phyloP scores from a whole-genome alignment of 2,329 filamentous ascomycete genomes.

The Eutypella sp. region DNA sequence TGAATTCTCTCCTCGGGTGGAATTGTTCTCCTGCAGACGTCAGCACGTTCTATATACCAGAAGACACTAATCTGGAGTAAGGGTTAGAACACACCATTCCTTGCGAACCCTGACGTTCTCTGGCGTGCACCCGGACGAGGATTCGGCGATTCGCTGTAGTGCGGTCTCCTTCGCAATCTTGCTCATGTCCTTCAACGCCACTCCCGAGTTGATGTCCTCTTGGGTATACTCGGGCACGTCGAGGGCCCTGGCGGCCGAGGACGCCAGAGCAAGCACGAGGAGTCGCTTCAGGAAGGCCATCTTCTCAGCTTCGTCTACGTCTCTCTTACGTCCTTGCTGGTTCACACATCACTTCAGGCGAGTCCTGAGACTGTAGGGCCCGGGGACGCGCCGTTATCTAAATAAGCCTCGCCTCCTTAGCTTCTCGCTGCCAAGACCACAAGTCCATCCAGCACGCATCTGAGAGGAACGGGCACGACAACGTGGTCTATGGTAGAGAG shows the following conservation, averaged over 20 bases:
- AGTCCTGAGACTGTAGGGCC: no score
- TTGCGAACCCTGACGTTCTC: slow-evolving; percentile 25
- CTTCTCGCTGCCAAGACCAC: no score
- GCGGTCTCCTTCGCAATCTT: slow-evolving; percentile 20
- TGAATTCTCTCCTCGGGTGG: slow-evolving; percentile 20
- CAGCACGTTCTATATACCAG: no score
- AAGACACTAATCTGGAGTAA: no score
- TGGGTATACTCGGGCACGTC: slow-evolving; percentile 7
- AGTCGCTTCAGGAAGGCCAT: background rate
- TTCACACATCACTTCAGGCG: no score
- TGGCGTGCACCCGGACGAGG: slow-evolving; percentile 17
- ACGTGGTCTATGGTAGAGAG: background rate
- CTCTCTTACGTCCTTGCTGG: no score
- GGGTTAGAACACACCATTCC: slow-evolving; percentile 24
- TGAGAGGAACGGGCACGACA: no score
- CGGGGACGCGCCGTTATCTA: no score
- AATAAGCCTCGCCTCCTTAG: no score
- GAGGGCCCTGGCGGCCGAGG: background rate
- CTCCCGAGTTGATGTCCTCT: slow-evolving; percentile 23
- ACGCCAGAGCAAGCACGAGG: background rate
- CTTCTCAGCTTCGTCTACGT: background rate
- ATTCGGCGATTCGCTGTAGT: slow-evolving; percentile 16
- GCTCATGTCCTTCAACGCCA: slow-evolving; percentile 18
- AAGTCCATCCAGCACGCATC: no score
- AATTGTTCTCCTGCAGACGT: slow-evolving; percentile 21